phyloP scores from a whole-genome alignment of 176 grass and related monocot species.

The Aegilops bicornis region DNA sequence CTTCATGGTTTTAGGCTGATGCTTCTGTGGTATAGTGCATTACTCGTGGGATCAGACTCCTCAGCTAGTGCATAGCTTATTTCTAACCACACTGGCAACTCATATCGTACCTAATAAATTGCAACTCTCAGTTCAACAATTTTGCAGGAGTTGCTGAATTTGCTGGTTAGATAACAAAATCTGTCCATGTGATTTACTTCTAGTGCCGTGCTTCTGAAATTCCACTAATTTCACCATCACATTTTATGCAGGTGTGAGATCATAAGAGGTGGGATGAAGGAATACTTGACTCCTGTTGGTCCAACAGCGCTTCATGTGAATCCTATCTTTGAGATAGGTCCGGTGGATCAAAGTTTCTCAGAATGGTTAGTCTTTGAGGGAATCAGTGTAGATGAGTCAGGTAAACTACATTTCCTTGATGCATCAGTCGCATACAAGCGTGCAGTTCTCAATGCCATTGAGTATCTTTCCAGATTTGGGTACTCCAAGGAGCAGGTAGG shows the following conservation, averaged over 20 bases:
- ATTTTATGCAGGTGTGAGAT: slow-evolving; percentile 82
- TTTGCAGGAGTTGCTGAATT: neutral
- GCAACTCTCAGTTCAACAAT: neutral
- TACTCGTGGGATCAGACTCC: neutral
- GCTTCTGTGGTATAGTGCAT: neutral
- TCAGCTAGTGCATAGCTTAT: neutral
- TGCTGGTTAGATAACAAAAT: slow-evolving; percentile 6
- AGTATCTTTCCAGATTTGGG: slow-evolving; percentile 87
- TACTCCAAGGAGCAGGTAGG: slow-evolving; percentile 98
- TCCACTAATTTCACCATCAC: neutral
- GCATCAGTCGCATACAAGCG: slow-evolving; percentile 83
- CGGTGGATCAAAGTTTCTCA: slow-evolving; percentile 85
- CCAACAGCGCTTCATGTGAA: slow-evolving; percentile 86
- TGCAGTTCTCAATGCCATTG: slow-evolving; percentile 87
- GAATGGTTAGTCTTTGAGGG: slow-evolving; percentile 96
- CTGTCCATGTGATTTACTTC: neutral
- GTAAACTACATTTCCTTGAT: slow-evolving; percentile 91
- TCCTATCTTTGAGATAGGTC: slow-evolving; percentile 95
- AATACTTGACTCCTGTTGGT: slow-evolving; percentile 88
- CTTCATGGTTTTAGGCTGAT: neutral
- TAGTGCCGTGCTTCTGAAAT: neutral
- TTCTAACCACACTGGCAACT: neutral
- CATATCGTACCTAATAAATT: neutral
- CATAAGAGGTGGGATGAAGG: slow-evolving; percentile 87
- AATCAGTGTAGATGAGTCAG: slow-evolving; percentile 92